Percentiles rank a stretch among this genome's conserved stretches.
Evolutionary conservation across 257 asterid species (phyloP).

Genomic region (Solanum pennellii): DNA sequence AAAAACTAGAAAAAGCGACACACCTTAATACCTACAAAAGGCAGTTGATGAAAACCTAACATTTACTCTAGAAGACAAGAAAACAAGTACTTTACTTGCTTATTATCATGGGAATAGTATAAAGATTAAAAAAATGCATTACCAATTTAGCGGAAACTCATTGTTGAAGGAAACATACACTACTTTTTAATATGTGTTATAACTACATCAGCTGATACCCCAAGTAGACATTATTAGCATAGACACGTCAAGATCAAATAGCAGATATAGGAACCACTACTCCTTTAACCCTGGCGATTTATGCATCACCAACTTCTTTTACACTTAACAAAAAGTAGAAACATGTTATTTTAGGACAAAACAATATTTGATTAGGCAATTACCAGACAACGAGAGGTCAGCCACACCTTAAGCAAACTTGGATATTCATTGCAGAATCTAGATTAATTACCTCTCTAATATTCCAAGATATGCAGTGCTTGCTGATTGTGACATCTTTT

Average conservation of each 20-base stretch:
- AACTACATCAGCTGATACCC: background rate
- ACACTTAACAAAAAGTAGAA: background rate
- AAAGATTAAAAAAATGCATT: background rate
- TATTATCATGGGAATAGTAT: background rate
- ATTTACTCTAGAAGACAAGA: background rate
- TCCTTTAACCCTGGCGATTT: background rate
- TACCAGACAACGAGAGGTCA: background rate
- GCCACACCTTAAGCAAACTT: background rate
- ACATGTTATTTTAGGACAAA: background rate
- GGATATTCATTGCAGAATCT: background rate
- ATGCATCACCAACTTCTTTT: background rate
- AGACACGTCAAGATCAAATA: background rate
- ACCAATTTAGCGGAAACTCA: background rate
- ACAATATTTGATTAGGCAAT: background rate
- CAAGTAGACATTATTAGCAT: background rate
- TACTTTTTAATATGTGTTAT: background rate
- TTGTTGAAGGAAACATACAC: background rate
- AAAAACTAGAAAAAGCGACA: background rate
- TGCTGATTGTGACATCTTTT: slow-evolving; percentile 85
- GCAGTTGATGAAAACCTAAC: background rate
- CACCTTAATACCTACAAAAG: background rate
- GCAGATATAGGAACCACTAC: background rate
- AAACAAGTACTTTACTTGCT: background rate
- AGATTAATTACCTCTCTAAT: slow-evolving; percentile 64
- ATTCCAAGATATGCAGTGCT: slow-evolving; percentile 89